These are phyloP conservation scores for Bacterosira constricta DNA, from an alignment of 108 stramenopile genomes.

Conservation along the genomic window DNA sequence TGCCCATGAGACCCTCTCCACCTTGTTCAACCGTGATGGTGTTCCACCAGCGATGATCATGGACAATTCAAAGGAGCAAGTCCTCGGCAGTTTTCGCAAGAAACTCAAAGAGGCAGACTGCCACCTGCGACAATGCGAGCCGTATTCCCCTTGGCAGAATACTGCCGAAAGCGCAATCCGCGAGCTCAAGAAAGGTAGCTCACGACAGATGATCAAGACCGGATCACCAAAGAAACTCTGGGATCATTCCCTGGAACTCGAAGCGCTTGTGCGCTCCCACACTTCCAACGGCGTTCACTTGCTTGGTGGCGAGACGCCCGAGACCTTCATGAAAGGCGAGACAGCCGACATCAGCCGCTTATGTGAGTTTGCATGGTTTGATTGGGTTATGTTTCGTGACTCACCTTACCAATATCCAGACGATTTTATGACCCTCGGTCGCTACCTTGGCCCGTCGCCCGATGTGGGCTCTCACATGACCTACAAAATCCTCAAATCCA, in stretches of 20 bases:
- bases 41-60: constrained; percentile 15
- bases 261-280: constrained; percentile 28
- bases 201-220: constrained; percentile 7
- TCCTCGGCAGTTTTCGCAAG: neutral
- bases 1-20: constrained; percentile 23
- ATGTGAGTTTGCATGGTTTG: constrained; percentile 49
- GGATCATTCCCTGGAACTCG: constrained; percentile 33
- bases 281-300: constrained; percentile 13
- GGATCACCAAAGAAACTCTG: constrained; percentile 24
- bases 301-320: constrained; percentile 27
- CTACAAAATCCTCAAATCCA: constrained; percentile 15
- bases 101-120: constrained; percentile 16
- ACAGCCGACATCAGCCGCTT: no score
- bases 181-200: constrained; percentile 28
- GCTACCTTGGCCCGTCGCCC: constrained; percentile 29
- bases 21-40: constrained; percentile 13
- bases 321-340: constrained; percentile 28
- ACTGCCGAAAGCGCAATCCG: constrained; percentile 10
- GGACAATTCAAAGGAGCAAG: constrained; percentile 36
- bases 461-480: constrained; percentile 18
- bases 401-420: neutral
- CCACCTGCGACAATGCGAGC: constrained; percentile 12
- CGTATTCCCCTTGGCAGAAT: constrained; percentile 27
- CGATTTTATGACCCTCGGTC: neutral
- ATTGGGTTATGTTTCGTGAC: constrained; percentile 35